phyloP scores from a whole-genome alignment of 2,329 filamentous ascomycete species.

The Fusarium newnesense region DNA sequence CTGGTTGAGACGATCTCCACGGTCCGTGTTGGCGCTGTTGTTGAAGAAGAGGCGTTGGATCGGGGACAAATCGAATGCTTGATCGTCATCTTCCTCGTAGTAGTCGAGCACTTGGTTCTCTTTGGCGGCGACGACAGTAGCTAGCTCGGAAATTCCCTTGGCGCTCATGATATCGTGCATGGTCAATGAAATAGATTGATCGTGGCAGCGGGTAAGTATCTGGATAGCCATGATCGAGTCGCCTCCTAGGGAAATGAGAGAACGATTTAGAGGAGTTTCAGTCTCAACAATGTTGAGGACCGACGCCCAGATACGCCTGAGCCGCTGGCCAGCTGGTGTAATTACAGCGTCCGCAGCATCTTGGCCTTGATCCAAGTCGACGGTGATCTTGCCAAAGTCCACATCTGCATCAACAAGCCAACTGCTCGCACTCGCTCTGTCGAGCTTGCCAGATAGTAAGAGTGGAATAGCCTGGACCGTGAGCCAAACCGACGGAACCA shows the following conservation, averaged over 20 bases:
- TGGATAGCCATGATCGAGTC: conserved; percentile 58
- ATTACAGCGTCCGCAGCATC: neutral
- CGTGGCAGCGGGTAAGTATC: conserved; percentile 52
- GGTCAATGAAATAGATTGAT: conserved; percentile 43
- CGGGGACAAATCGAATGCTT: conserved; percentile 53
- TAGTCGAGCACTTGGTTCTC: neutral
- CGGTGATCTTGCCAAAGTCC: conserved; percentile 51
- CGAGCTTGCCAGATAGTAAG: conserved; percentile 30
- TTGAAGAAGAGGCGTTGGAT: conserved; percentile 57
- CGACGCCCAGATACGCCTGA: conserved; percentile 51
- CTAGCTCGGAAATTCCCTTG: conserved; percentile 45
- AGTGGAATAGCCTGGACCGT: conserved; percentile 18
- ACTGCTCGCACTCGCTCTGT: conserved; percentile 46
- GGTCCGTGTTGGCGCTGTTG: conserved; percentile 30
- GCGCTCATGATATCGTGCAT: conserved; percentile 49
- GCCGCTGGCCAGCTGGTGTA: neutral
- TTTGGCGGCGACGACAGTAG: conserved; percentile 1
- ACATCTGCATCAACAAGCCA: conserved; percentile 58
- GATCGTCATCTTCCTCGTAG: neutral
- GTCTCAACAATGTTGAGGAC: conserved; percentile 51
- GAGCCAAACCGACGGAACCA: conserved; percentile 32
- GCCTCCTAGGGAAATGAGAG: conserved; percentile 55
- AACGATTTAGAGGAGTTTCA: conserved; percentile 44
- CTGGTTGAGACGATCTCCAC: conserved; percentile 56
- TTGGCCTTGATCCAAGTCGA: conserved; percentile 45